Evolutionary conservation across 140 eudicot genomes (phyloP), one percentile per base, ranked within the genome.

Genomic region (Artemisia princeps): DNA sequence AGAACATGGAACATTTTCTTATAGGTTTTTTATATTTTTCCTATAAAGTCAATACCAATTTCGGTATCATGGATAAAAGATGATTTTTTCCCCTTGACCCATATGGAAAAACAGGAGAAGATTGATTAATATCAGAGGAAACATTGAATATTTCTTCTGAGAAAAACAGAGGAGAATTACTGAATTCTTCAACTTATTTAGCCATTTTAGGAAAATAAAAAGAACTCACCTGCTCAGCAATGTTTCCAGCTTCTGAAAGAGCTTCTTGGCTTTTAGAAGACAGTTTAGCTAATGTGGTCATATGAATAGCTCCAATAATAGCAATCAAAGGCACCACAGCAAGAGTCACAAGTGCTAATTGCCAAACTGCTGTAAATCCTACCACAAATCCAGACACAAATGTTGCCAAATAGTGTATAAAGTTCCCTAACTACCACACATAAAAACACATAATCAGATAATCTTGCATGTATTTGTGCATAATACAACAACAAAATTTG

Each of bases 341-440:
- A 48, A 89, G 84, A 20, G 96, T 89, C 23, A 89, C 95, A 12
- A 89, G 69, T 50, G 95, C 91, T 70, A 89, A 72, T 71, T 89
- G 96, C 96, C 96, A 89, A 17, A 82, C 96, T 22, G 96, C 97
- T 40, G 97, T 89, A 26, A 89, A 89, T 55, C 97, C 97, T 79
- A 89, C 97, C 65, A 84, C 92, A 80, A 89, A 89, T 52, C 97
- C 97, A 69, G 92, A 86, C 33, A 86, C 91, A 76, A 86, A 89
- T 69, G 95, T 89, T 74, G 95, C 97, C 86, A 89, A 76, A 45
- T 89, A 89, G 72, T 89, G 97, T 61, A 89, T 82, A 74, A 86
- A 89, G 70, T 87, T 89, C n/a, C 95, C 95, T 74, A 89, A 67
- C 97, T 89, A 85, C 44, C 45, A 49, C 63, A 76, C 52, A 70